phyloP scores from a whole-genome alignment of 345 rosid genomes.

The Erucastrum elatum region DNA sequence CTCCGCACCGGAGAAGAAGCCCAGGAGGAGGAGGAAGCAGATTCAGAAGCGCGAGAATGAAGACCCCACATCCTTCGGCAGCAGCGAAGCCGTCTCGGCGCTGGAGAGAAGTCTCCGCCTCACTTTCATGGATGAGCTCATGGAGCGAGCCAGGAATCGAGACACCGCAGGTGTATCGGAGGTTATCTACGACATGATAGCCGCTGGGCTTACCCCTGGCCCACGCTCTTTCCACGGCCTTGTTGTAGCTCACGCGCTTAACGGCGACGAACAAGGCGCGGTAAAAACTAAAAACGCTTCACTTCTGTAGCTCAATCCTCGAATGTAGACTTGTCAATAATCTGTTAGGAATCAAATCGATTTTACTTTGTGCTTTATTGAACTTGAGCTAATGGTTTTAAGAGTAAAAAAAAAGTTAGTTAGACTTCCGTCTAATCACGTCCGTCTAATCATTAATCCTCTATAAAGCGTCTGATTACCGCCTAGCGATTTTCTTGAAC shows the following conservation, averaged over 20 bases:
- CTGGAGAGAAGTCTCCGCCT: slow-evolving; percentile 82
- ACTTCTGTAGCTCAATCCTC: background rate
- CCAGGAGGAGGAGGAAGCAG: slow-evolving; percentile 41
- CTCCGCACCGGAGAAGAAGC: slow-evolving; percentile 45
- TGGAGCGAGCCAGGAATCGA: slow-evolving; percentile 73
- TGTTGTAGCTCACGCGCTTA: slow-evolving; percentile 64
- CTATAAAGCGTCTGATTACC: too few relatives aligned
- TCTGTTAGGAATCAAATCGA: too few relatives aligned
- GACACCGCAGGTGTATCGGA: slow-evolving; percentile 66
- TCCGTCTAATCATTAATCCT: too few relatives aligned
- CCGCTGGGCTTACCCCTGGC: slow-evolving; percentile 89
- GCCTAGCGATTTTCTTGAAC: too few relatives aligned
- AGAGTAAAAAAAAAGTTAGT: background rate
- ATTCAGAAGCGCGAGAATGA: slow-evolving; percentile 33
- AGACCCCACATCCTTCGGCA: slow-evolving; percentile 2
- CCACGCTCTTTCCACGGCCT: slow-evolving; percentile 95
- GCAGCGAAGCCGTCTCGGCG: slow-evolving; percentile 38
- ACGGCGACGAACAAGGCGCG: slow-evolving; percentile 86
- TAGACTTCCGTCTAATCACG: too few relatives aligned
- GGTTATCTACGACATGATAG: slow-evolving; percentile 91
- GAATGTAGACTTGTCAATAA: background rate
- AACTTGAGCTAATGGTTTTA: slow-evolving; percentile 15
- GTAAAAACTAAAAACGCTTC: slow-evolving; percentile 37
- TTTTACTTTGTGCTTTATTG: background rate
- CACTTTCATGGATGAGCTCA: slow-evolving; percentile 91